Base-by-base conservation (phyloP, 495 filamentous ascomycete genomes). In the Pseudevernia furfuracea region DNA sequence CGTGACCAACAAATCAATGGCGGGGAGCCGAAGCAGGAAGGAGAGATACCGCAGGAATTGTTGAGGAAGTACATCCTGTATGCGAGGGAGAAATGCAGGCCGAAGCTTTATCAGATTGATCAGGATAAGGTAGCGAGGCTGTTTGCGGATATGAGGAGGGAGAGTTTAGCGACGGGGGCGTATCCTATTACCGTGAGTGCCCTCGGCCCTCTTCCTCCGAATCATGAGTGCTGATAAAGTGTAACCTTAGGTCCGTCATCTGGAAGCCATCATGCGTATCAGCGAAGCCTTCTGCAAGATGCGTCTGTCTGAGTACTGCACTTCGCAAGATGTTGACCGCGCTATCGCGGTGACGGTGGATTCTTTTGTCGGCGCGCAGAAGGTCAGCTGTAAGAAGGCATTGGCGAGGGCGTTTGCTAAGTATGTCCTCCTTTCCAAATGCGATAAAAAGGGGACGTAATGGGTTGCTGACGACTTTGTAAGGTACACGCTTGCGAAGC, bases 1-100 rank as follows among this genome's bases (percentile, higher is more conserved):
- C 77, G 74, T 34, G 70, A 71, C 30, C 73, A 71, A 6, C 76
- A 76, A 39, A 69, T 78, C 58, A 78, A 77, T 67, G 76, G 77
- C 60, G 74, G 72, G 5, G 80, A 83, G 19, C 81, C 82, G 28
- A 81, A 84, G 68, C 85, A 87, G 65, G 87, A 88, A 68, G 85
- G 85, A 71, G 87, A 94, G 66, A 94, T 97, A 65, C 85, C 92
- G 0, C 95, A 99, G 74, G 91, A 96, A 67, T 77, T 97, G 59
- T 78, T 99, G 65, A 79, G 95, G 66, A 99, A 99, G 77, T 99
- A 97, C 74, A 97, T 99, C 70, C 82, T 97, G 43, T 97, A 96
- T 72, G 92, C 95, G 3, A 84, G 95, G 32, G 93, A 97, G 74
- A 86, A 86, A 68, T 95, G 90, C 76, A 81, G 82, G 64, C 95